These are phyloP conservation scores for Glomus cerebriforme DNA, from an alignment of 192 early-diverging fungal genomes.

Conservation along the genomic window DNA sequence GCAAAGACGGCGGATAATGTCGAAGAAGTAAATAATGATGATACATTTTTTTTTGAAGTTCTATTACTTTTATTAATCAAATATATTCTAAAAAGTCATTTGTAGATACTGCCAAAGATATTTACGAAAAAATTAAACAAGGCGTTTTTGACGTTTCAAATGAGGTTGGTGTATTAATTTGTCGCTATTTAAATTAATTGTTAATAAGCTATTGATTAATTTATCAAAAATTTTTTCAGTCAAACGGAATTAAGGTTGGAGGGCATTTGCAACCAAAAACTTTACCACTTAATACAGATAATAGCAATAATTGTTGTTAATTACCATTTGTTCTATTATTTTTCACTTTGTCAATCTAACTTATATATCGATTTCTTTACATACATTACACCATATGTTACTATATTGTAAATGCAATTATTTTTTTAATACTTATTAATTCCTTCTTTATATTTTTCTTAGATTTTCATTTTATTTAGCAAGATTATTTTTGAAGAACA, in stretches of 20 bases:
- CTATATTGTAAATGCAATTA: neutral
- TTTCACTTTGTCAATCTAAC: neutral
- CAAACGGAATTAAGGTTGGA: conserved; percentile 30
- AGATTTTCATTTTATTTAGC: too few species aligned
- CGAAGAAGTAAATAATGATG: conserved; percentile 51
- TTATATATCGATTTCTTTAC: neutral
- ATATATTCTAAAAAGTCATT: conserved; percentile 55
- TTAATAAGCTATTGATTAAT: neutral
- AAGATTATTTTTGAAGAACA: too few species aligned
- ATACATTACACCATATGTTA: neutral
- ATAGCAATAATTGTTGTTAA: conserved; percentile 16
- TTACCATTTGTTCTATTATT: neutral
- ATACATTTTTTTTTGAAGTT: neutral
- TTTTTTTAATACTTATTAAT: neutral
- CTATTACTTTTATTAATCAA: neutral
- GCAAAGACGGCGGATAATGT: conserved; percentile 90
- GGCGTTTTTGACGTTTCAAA: conserved; percentile 74
- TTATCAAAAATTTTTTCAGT: conserved; percentile 20
- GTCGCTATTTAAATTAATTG: neutral
- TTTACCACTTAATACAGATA: conserved; percentile 20
- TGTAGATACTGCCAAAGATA: conserved; percentile 77
- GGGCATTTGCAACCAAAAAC: neutral
- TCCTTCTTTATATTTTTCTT: neutral
- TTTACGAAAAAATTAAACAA: conserved; percentile 78
- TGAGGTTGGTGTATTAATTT: conserved; percentile 47